Evolutionary conservation across 352 stramenopile genomes (phyloP).

Genomic region (Phytophthora fragariaefolia): DNA sequence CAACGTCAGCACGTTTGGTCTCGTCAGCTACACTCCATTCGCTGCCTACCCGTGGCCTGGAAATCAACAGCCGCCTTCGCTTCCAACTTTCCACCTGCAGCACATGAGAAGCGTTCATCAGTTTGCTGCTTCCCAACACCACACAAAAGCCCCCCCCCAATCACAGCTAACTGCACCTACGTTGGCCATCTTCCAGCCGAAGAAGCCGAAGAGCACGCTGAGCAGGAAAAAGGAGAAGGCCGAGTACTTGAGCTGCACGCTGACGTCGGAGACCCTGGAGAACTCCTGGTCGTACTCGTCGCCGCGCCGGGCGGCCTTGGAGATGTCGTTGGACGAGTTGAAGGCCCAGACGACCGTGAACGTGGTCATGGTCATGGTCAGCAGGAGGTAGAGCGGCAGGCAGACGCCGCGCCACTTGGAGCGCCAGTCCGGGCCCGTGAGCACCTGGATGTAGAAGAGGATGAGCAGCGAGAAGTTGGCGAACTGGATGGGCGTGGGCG

Average conservation of each 20-base stretch:
- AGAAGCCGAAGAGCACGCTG: slow-evolving; percentile 83
- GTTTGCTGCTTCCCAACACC: neutral
- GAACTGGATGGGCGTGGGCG: slow-evolving; percentile 88
- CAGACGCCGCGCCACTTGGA: slow-evolving; percentile 81
- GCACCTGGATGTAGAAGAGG: slow-evolving; percentile 90
- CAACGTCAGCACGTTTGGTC: neutral
- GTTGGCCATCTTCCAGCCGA: slow-evolving; percentile 88
- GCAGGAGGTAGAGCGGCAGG: slow-evolving; percentile 80
- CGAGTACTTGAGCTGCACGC: slow-evolving; percentile 86
- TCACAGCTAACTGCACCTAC: slow-evolving; percentile 35
- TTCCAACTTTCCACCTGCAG: slow-evolving; percentile 79
- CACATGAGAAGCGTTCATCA: neutral
- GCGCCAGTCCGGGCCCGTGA: slow-evolving; percentile 79
- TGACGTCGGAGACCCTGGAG: slow-evolving; percentile 76
- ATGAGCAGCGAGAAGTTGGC: slow-evolving; percentile 90
- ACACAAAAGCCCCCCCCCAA: neutral
- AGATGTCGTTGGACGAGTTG: slow-evolving; percentile 87
- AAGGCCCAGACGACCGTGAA: slow-evolving; percentile 89
- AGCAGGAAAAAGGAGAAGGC: slow-evolving; percentile 82
- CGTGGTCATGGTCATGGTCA: slow-evolving; percentile 84
- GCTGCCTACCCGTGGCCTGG: slow-evolving; percentile 66
- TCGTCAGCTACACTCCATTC: neutral
- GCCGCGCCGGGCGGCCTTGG: slow-evolving; percentile 61
- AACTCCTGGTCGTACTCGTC: slow-evolving; percentile 89
- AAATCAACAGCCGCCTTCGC: slow-evolving; percentile 72